A percentile compares a stretch with the other conserved stretches of the same genome.
phyloP scores from a whole-genome alignment of 495 filamentous ascomycete species.

The Pyrenula aspistea region DNA sequence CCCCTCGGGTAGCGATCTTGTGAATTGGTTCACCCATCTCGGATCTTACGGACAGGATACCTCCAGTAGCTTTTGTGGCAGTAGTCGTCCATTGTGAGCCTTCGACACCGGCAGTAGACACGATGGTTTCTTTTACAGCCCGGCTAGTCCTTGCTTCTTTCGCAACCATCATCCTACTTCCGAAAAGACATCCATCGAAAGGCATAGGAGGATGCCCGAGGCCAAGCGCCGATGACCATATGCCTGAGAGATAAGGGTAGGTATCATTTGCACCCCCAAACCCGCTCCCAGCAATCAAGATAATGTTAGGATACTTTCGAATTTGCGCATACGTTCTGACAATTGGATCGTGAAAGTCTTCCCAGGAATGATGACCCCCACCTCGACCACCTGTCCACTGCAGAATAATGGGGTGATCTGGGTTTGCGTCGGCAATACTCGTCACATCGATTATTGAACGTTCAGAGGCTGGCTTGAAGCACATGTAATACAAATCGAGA shows the following conservation, averaged over 20 bases:
- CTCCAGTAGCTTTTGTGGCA: slow-evolving; percentile 15
- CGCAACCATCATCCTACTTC: slow-evolving; percentile 37
- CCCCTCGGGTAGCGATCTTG: slow-evolving; percentile 26
- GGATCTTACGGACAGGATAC: slow-evolving; percentile 25
- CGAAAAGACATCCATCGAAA: slow-evolving; percentile 35
- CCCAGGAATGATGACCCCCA: slow-evolving; percentile 39
- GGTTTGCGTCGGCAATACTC: slow-evolving; percentile 31
- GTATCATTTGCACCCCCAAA: slow-evolving; percentile 34
- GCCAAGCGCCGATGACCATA: slow-evolving; percentile 26
- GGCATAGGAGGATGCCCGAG: slow-evolving; percentile 31
- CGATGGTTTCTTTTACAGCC: slow-evolving; percentile 18
- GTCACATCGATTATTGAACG: slow-evolving; percentile 33
- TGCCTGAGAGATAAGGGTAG: slow-evolving; percentile 33
- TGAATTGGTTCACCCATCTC: slow-evolving; percentile 34
- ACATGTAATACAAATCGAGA: slow-evolving; percentile 33
- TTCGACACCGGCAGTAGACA: slow-evolving; percentile 14
- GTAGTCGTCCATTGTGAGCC: slow-evolving; percentile 19
- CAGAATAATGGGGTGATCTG: slow-evolving; percentile 32
- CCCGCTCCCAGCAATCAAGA: slow-evolving; percentile 36
- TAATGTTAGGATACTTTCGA: slow-evolving; percentile 30
- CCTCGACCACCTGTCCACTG: slow-evolving; percentile 41
- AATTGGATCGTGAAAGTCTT: slow-evolving; percentile 38
- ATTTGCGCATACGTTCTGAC: slow-evolving; percentile 30
- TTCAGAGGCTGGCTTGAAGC: slow-evolving; percentile 36
- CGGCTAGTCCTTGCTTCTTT: slow-evolving; percentile 25